Conservation (phyloP, 2,329 filamentous ascomycete genomes). For the Alternaria sp. region DNA sequence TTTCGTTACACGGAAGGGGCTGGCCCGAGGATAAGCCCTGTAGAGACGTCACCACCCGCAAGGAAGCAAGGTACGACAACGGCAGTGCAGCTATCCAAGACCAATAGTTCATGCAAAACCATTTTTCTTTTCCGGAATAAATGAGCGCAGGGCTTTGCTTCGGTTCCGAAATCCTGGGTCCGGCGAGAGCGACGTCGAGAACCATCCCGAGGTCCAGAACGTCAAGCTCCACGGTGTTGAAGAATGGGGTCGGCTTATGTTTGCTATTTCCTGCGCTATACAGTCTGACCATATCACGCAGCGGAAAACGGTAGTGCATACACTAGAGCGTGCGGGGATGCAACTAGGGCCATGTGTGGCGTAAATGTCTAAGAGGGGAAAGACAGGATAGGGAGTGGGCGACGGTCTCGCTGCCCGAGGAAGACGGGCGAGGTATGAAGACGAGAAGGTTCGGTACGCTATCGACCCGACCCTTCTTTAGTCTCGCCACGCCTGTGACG, state of each 20-base stretch:
- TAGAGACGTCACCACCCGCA: neutral
- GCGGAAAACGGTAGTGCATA: neutral
- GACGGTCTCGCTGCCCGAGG: neutral
- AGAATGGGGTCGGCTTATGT: conserved; percentile 17
- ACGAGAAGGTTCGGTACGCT: neutral
- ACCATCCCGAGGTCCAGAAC: neutral
- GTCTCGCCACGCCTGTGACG: neutral
- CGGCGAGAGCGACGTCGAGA: neutral
- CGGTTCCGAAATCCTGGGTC: neutral
- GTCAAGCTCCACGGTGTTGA: conserved; percentile 4
- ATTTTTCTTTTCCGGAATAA: neutral
- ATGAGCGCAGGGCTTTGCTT: neutral
- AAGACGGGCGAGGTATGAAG: neutral
- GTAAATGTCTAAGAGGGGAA: neutral
- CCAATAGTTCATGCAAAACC: neutral
- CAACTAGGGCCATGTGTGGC: neutral
- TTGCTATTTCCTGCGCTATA: conserved; percentile 24
- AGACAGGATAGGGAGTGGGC: neutral
- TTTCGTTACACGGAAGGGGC: neutral
- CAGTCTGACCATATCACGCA: conserved; percentile 3
- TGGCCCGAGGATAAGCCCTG: neutral
- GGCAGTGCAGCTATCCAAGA: neutral
- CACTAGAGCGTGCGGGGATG: neutral
- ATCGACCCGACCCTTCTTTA: neutral
- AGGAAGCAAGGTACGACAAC: neutral